Base-by-base conservation (phyloP, 139 green algal genomes). In the Picochlorum costavermella region DNA sequence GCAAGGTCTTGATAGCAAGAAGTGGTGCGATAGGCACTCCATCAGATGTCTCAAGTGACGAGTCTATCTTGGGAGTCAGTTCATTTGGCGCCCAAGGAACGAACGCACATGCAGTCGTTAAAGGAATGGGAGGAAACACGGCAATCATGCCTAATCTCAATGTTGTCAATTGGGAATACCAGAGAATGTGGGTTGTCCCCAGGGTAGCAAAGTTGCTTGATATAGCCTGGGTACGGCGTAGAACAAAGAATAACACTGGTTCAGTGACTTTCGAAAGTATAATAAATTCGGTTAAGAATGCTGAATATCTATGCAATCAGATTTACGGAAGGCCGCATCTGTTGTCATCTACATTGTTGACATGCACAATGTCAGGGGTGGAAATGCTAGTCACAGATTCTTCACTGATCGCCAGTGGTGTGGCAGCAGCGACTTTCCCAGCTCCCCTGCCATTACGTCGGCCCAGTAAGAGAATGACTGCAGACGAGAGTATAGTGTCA, bases 81-180 rank as follows among this genome's bases (percentile, higher is more conserved):
- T 83, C 75, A n/a, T 87, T 87, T 75, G 81, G 75, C 5, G 80
- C 80, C 6, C 76, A 85, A 66, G 81, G 81, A 33, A 87, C 81
- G 51, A 87, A 87, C 31, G 80, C 80, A 5, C 80, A 86, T 50
- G 80, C 70, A 10, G 25, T 86, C 43, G n/a, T 86, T 48, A 17
- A 31, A 2, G 61, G 46, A 26, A 71, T 29, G 37, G 63, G 73
- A 17, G 61, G 29, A 4, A 40, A 4, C 1, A 40, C 33, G 1
- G 33, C 3, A 8, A 40, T 40, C 0, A 12, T 8, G 9, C 33
- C 33, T 40, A 40, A 40, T 40, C 11, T 6, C 33, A 8, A 40
- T 8, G 33, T 40, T 9, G 33, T 40, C 11, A 13, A 40, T 53
- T 53, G 46, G 46, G n/a, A 53, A 5, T 53, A 6, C 17, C 17